These are phyloP conservation scores for Sisymbrium altissimum DNA, from an alignment of 345 rosid species.

Conservation along the genomic window DNA sequence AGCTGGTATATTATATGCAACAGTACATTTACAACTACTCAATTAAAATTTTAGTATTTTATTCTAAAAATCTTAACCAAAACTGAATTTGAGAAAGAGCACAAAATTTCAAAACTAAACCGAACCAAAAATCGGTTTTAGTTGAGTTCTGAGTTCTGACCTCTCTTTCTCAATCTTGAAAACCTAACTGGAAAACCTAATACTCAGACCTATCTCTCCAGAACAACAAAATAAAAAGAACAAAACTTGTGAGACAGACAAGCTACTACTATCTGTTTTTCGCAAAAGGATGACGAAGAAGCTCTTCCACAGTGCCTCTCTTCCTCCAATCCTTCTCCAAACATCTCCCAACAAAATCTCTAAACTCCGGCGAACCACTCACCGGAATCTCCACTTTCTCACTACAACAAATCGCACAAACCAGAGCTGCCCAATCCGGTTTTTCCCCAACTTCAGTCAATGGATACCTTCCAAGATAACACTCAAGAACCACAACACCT, in stretches of 20 bases:
- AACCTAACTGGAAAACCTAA: background rate
- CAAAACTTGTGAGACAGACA: background rate
- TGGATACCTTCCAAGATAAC: constrained; percentile 58
- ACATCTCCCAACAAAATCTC: constrained; percentile 47
- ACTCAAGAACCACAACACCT: constrained; percentile 60
- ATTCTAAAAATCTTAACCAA: background rate
- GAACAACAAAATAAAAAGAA: background rate
- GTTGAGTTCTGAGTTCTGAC: no score
- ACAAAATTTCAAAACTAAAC: background rate
- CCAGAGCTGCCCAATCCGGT: constrained; percentile 58
- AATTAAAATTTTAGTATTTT: no score
- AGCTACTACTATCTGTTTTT: background rate
- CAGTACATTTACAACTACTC: no score
- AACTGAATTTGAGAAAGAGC: background rate
- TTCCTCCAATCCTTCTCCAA: constrained; percentile 65
- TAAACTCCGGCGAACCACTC: constrained; percentile 44
- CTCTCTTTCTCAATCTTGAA: background rate
- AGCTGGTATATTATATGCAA: no score
- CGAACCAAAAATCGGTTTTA: background rate
- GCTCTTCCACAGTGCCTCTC: constrained; percentile 52
- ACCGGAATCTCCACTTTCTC: constrained; percentile 47
- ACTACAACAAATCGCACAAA: constrained; percentile 50
- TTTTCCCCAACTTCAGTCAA: constrained; percentile 49
- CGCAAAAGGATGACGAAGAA: constrained; percentile 56
- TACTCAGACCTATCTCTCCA: background rate